Percentiles rank a stretch among this genome's conserved stretches.
Conservation (phyloP, 306 rosid species). For the Acacia crassicarpa region DNA sequence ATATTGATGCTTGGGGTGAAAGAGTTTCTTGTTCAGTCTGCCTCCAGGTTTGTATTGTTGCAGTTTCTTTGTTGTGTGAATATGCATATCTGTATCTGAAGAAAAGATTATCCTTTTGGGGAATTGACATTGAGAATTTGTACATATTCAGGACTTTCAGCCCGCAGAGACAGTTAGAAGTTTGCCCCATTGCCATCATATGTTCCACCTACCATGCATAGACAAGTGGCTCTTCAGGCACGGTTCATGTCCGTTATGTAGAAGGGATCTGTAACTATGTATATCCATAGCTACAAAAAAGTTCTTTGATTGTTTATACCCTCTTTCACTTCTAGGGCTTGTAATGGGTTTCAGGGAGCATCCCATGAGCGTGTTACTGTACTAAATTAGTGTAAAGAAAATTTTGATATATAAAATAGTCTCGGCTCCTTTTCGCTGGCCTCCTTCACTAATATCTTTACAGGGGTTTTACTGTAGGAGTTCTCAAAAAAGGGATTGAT, state of each 20-base stretch:
- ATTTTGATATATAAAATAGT: conserved; percentile 42
- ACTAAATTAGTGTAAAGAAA: conserved; percentile 54
- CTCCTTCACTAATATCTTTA: not conserved
- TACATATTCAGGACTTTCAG: conserved; percentile 75
- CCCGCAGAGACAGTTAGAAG: conserved; percentile 93
- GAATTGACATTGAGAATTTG: conserved; percentile 30
- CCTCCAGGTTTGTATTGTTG: conserved; percentile 68
- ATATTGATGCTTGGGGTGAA: conserved; percentile 78
- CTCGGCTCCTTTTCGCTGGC: conserved; percentile 2
- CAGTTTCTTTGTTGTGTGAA: not conserved
- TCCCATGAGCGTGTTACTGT: conserved; percentile 40
- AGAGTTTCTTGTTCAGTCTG: conserved; percentile 91
- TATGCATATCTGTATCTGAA: not conserved
- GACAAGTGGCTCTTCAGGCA: conserved; percentile 96
- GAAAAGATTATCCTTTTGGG: conserved; percentile 6
- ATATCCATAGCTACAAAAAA: conserved; percentile 41
- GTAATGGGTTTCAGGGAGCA: conserved; percentile 26
- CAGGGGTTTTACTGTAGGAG: not conserved
- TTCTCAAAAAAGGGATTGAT: not conserved
- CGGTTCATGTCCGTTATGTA: conserved; percentile 97
- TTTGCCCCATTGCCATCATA: conserved; percentile 95
- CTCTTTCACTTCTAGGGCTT: conserved; percentile 45
- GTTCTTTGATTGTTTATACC: conserved; percentile 53
- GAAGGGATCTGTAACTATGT: conserved; percentile 89
- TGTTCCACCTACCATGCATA: conserved; percentile 98